A percentile compares a stretch with the other conserved stretches of the same genome.
phyloP scores from a whole-genome alignment of 1,284 basidiomycete species.

The Tilletia horrida region DNA sequence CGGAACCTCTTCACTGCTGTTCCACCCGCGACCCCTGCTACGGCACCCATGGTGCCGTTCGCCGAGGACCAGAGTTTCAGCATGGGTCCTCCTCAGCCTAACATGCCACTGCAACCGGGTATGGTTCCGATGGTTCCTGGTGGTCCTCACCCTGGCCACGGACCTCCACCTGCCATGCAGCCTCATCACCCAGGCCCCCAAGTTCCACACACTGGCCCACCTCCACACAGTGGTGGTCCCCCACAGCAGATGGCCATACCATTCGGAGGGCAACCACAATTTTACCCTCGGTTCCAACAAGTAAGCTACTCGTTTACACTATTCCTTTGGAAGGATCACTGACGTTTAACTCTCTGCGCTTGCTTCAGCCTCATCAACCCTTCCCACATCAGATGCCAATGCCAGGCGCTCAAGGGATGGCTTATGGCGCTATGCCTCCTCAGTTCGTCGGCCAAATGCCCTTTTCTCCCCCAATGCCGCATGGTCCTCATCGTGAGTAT shows the following conservation, averaged over 20 bases:
- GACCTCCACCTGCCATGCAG: conserved; percentile 10
- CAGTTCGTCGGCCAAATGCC: conserved; percentile 42
- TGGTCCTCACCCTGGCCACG: conserved; percentile 1
- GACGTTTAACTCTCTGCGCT: background rate
- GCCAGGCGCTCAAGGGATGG: conserved; percentile 20
- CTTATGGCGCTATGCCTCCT: conserved; percentile 33
- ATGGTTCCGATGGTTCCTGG: conserved; percentile 5
- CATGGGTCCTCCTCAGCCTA: background rate
- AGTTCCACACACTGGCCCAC: conserved; percentile 1
- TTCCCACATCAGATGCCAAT: conserved; percentile 23
- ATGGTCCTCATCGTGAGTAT: conserved; percentile 29
- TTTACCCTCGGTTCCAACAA: conserved; percentile 12
- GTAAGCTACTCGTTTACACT: no score
- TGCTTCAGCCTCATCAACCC: conserved; percentile 7
- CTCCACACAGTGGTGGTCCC: background rate
- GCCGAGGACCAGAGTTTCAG: background rate
- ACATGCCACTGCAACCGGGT: conserved; percentile 20
- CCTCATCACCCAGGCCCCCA: conserved; percentile 6
- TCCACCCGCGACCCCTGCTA: background rate
- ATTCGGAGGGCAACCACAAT: conserved; percentile 1
- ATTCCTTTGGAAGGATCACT: background rate
- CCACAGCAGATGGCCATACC: conserved; percentile 8
- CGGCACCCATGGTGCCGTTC: background rate
- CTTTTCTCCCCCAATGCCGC: conserved; percentile 43
- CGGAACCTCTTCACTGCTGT: conserved; percentile 64